phyloP scores from a whole-genome alignment of 140 eudicot species.

The Oenanthe javanica region DNA sequence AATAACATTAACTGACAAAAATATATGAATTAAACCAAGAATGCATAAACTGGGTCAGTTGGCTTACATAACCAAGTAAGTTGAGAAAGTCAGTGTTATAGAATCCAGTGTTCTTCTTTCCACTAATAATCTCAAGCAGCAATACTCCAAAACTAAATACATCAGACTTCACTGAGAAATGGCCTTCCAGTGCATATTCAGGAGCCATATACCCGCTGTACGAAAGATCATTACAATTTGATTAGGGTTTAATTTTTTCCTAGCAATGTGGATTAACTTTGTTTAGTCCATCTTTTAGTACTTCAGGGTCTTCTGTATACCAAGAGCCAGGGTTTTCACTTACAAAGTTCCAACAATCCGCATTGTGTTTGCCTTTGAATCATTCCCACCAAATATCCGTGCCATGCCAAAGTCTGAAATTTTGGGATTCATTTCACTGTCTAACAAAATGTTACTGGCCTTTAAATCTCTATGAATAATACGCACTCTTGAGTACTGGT shows the following conservation, averaged over 20 bases:
- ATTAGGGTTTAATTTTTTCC: neutral
- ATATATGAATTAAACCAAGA: neutral
- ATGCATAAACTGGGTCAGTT: neutral
- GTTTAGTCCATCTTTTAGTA: neutral
- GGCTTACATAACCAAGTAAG: slow-evolving; percentile 24
- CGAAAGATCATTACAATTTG: neutral
- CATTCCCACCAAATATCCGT: slow-evolving; percentile 14
- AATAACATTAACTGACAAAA: neutral
- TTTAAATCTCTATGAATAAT: slow-evolving; percentile 17
- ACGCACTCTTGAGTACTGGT: slow-evolving; percentile 15
- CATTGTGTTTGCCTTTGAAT: slow-evolving; percentile 8
- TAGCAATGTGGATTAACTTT: neutral
- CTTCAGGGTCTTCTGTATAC: neutral
- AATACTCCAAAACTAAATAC: slow-evolving; percentile 20
- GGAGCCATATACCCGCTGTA: slow-evolving; percentile 16
- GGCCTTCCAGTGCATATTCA: slow-evolving; percentile 16
- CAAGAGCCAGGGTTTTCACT: neutral
- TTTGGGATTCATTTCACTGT: slow-evolving; percentile 16
- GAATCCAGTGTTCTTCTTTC: slow-evolving; percentile 17
- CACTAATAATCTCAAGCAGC: slow-evolving; percentile 17
- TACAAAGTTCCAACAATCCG: slow-evolving; percentile 19
- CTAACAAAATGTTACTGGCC: slow-evolving; percentile 17
- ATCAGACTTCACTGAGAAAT: slow-evolving; percentile 9
- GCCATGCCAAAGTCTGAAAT: slow-evolving; percentile 22
- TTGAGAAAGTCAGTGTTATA: slow-evolving; percentile 12